These are phyloP conservation scores for Fusarium nematophilum DNA, from an alignment of 2,329 filamentous ascomycete species.

Conservation along the genomic window DNA sequence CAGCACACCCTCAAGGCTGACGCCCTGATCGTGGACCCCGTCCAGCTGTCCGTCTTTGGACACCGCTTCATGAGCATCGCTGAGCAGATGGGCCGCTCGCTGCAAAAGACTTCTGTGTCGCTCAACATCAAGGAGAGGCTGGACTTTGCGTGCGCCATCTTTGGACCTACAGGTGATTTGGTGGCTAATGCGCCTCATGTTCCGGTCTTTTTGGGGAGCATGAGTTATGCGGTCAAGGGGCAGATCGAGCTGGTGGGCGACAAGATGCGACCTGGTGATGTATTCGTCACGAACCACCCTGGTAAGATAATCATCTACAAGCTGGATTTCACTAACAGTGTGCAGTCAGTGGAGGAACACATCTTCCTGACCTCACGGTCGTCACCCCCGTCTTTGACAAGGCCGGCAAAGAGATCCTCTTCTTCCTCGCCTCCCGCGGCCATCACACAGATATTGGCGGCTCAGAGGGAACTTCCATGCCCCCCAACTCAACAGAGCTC, in stretches of 20 bases:
- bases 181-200: slow-evolving; percentile 82
- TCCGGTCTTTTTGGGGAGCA: slow-evolving; percentile 80
- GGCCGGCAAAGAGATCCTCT: slow-evolving; percentile 17
- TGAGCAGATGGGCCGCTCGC: slow-evolving; percentile 80
- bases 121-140: slow-evolving; percentile 84
- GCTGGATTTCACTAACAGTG: not conserved
- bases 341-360: slow-evolving; percentile 1
- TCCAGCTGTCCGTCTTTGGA: slow-evolving; percentile 78
- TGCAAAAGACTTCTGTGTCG: slow-evolving; percentile 80
- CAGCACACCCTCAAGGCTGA: slow-evolving; percentile 4
- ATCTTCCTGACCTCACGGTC: slow-evolving; percentile 27
- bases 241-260: slow-evolving; percentile 73
- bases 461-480: slow-evolving; percentile 28
- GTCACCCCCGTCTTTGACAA: slow-evolving; percentile 30
- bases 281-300: slow-evolving; percentile 71
- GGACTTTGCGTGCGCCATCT: slow-evolving; percentile 82
- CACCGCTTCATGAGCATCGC: slow-evolving; percentile 85
- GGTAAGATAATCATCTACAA: not conserved
- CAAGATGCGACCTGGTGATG: slow-evolving; percentile 78
- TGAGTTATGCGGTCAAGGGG: slow-evolving; percentile 79
- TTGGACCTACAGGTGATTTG: slow-evolving; percentile 76
- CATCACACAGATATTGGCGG: slow-evolving; percentile 33
- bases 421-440: slow-evolving; percentile 30
- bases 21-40: slow-evolving; percentile 69
- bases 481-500: slow-evolving; percentile 68